A percentile compares a stretch with the other conserved stretches of the same genome.
phyloP scores from a whole-genome alignment of 176 grass and related monocot species.

The Tillandsia leiboldiana region DNA sequence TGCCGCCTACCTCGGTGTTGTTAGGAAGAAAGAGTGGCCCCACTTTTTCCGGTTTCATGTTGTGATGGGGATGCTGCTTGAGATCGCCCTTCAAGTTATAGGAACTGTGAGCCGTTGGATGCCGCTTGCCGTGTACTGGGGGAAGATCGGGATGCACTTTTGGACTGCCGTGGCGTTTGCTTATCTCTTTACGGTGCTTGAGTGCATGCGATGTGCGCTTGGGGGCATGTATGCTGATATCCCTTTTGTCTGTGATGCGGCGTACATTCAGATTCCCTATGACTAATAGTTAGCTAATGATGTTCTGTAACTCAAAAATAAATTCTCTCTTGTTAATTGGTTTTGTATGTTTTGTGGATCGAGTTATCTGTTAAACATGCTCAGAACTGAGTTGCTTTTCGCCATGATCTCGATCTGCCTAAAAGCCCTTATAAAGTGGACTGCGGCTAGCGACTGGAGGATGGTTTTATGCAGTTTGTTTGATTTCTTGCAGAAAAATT shows the following conservation, averaged over 20 bases:
- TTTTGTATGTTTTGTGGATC: background rate
- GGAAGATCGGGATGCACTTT: conserved; percentile 31
- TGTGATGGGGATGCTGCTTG: conserved; percentile 34
- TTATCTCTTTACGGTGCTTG: conserved; percentile 28
- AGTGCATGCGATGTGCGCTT: conserved; percentile 20
- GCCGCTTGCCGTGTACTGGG: conserved; percentile 22
- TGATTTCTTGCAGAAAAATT: too few relatives aligned
- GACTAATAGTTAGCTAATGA: conserved; percentile 11
- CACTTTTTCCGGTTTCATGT: conserved; percentile 34
- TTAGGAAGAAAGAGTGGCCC: conserved; percentile 27
- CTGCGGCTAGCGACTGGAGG: too few relatives aligned
- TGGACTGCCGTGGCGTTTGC: conserved; percentile 23
- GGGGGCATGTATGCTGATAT: conserved; percentile 30
- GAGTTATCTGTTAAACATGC: background rate
- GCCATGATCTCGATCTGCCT: too few relatives aligned
- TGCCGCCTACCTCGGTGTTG: conserved; percentile 21
- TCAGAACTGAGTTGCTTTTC: too few relatives aligned
- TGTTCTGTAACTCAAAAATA: too few relatives aligned
- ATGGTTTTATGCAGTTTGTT: too few relatives aligned
- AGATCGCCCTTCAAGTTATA: conserved; percentile 28
- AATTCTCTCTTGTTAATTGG: background rate
- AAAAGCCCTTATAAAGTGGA: too few relatives aligned
- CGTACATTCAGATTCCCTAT: conserved; percentile 33
- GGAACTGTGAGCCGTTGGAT: conserved; percentile 20
- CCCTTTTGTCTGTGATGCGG: conserved; percentile 29